Evolutionary conservation across 176 grass and related monocot genomes (phyloP), one percentile per base, ranked within the genome.

Genomic region (Guadua angustifolia): DNA sequence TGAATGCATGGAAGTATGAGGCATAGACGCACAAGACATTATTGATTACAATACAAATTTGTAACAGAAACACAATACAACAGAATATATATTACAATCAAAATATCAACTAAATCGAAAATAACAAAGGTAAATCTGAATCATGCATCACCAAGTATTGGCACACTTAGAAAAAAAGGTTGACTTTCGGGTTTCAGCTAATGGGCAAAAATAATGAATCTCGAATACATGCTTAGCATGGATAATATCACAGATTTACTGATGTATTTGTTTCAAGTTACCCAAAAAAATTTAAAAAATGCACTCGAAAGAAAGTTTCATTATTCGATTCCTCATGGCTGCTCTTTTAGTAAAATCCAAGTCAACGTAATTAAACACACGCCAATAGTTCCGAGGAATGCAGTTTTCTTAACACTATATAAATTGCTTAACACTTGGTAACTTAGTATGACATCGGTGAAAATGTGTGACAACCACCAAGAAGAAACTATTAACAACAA

Each of bases 181-280:
- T 16, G 63, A 52, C n/a, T 36, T 66, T 66, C 43, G n/a, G 16
- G 53, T 82, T 72, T 72, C 21, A 25, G 6, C 69, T 49, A 25
- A n/a, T 70, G 0, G 17, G 10, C 9, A 60, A 2, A 29, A 62
- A 29, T 62, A 26, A 24, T 4, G 24, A 62, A 62, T 62, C 59
- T 29, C 24, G 24, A 24, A 62, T 14, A 26, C 24, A 26, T 11
- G 5, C 63, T 38, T 66, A 22, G 66, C 39, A 42, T 40, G 38
- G 38, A 43, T 12, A 69, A 69, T 66, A 52, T 70, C 21, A 26
- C 58, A 40, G 9, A 65, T 65, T 65, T 44, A 19, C 76, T 14
- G 66, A n/a, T 81, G 18, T 49, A 66, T 50, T 55, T 68, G 63
- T 80, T 68, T 56, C n/a, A 79, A 51, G 79, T 43, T 69, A 57